These are phyloP conservation scores for Chlamydomonas eustigma DNA, from an alignment of 139 green algal genomes.

Conservation along the genomic window DNA sequence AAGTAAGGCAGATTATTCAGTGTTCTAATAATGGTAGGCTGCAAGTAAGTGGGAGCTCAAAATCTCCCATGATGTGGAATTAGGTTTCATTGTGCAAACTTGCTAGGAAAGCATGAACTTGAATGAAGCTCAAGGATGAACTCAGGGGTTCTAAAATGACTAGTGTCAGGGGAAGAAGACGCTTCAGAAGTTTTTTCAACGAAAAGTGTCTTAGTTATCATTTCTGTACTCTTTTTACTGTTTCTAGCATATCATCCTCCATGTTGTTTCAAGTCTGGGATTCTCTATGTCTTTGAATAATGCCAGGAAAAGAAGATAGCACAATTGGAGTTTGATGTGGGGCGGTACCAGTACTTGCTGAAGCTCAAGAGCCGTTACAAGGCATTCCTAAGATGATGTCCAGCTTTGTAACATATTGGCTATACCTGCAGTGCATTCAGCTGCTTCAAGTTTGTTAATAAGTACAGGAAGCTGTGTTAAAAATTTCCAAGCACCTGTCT, in stretches of 20 bases:
- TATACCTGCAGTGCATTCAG: no score
- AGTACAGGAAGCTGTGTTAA: no score
- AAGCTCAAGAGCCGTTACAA: constrained; percentile 17
- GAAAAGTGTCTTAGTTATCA: no score
- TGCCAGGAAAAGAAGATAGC: neutral
- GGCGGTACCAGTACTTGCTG: constrained; percentile 12
- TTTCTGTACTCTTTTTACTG: no score
- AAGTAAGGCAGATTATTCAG: constrained; percentile 17
- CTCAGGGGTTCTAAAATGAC: neutral
- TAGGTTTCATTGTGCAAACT: neutral
- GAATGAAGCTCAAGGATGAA: neutral
- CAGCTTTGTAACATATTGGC: no score
- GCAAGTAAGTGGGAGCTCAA: neutral
- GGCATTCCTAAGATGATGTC: neutral
- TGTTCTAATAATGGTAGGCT: neutral
- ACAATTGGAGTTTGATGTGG: constrained; percentile 13
- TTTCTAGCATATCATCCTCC: no score
- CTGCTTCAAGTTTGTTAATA: no score
- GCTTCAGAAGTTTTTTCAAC: no score
- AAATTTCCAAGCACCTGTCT: no score
- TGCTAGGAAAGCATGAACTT: neutral
- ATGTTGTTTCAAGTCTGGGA: no score
- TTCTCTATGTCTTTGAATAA: neutral
- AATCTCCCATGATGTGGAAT: neutral
- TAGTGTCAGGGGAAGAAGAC: neutral